Percentiles rank a stretch among this genome's conserved stretches.
phyloP scores from a whole-genome alignment of 345 rosid genomes.

The Durio zibethinus region DNA sequence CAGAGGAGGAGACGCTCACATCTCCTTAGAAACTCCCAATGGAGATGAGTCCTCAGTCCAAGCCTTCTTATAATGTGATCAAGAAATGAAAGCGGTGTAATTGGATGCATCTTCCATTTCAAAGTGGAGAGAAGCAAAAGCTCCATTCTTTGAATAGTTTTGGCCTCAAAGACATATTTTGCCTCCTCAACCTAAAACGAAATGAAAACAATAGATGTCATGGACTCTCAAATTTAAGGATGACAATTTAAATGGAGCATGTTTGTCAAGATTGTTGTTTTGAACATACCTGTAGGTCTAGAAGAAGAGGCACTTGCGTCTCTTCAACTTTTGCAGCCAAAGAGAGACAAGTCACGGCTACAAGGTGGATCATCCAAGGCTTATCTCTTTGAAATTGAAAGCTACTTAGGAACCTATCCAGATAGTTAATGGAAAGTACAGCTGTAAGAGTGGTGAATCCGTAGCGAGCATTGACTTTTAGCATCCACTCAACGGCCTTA shows the following conservation, averaged over 20 bases:
- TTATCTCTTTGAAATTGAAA: conserved; percentile 51
- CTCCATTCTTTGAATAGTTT: conserved; percentile 94
- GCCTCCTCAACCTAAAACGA: conserved; percentile 58
- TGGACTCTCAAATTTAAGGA: background rate
- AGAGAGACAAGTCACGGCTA: conserved; percentile 85
- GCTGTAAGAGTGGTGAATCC: conserved; percentile 74
- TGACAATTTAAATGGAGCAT: background rate
- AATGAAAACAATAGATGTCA: conserved; percentile 6
- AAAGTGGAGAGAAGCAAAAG: conserved; percentile 79
- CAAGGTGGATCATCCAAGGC: conserved; percentile 92
- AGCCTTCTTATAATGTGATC: conserved; percentile 75
- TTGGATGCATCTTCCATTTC: conserved; percentile 86
- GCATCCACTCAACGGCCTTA: conserved; percentile 78
- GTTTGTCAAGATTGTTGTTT: background rate
- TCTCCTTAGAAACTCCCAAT: conserved; percentile 65
- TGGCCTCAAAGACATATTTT: conserved; percentile 73
- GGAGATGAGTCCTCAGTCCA: conserved; percentile 52
- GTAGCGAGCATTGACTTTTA: conserved; percentile 56
- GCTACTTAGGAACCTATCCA: conserved; percentile 69
- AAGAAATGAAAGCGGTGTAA: conserved; percentile 76
- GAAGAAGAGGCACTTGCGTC: conserved; percentile 71
- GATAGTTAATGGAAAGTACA: conserved; percentile 68
- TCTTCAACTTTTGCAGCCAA: conserved; percentile 96
- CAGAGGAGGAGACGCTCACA: conserved; percentile 64
- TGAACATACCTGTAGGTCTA: conserved; percentile 70